Conservation (phyloP, 2,329 filamentous ascomycete genomes). For the Elsinoe australis region DNA sequence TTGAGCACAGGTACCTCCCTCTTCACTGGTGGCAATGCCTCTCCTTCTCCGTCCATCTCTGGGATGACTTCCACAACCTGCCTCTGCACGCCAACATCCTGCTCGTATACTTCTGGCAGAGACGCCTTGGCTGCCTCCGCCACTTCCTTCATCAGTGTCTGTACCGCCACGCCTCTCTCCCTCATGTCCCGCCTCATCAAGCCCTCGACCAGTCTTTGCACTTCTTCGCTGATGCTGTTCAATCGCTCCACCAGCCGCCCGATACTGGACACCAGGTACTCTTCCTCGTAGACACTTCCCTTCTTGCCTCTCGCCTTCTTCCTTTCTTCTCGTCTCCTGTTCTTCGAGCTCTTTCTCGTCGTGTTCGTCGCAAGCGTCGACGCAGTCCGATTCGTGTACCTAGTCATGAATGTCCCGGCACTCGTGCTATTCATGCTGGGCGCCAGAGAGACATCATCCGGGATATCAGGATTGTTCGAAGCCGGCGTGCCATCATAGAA, state of each 20-base stretch:
- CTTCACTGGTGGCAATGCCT: constrained; percentile 19
- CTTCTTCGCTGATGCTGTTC: constrained; percentile 63
- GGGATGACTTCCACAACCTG: constrained; percentile 20
- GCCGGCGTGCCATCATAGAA: constrained; percentile 64
- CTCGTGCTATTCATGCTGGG: constrained; percentile 75
- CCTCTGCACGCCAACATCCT: constrained; percentile 20
- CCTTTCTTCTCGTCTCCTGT: constrained; percentile 80
- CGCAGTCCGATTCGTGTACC: constrained; percentile 70
- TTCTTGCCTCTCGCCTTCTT: constrained; percentile 93
- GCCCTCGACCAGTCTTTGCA: constrained; percentile 65
- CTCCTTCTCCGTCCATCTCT: constrained; percentile 21
- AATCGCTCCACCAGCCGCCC: constrained; percentile 75
- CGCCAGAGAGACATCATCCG: constrained; percentile 87
- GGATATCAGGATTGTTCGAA: constrained; percentile 57
- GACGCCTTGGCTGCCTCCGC: constrained; percentile 60
- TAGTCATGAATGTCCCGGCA: constrained; percentile 72
- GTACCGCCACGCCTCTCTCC: constrained; percentile 73
- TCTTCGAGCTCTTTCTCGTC: constrained; percentile 76
- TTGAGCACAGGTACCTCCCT: constrained; percentile 44
- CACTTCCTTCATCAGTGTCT: constrained; percentile 66
- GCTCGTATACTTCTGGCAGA: constrained; percentile 62
- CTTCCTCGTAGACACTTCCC: constrained; percentile 95
- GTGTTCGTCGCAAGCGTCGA: constrained; percentile 66
- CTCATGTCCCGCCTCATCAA: constrained; percentile 75
- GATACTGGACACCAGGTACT: constrained; percentile 87